phyloP scores from a whole-genome alignment of 2,329 filamentous ascomycete species.

The Diaporthe destruens region DNA sequence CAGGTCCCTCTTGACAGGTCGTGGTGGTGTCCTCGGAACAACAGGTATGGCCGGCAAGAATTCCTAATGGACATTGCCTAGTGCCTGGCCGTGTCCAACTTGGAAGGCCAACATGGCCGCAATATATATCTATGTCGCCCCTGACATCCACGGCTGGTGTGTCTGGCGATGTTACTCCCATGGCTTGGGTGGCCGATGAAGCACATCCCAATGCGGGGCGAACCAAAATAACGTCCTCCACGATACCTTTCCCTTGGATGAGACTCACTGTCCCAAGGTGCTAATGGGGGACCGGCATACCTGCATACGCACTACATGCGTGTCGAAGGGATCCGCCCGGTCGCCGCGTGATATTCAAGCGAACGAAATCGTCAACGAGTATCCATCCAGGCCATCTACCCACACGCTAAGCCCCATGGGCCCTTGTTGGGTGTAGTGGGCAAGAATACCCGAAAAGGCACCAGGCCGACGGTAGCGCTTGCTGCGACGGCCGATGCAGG shows the following conservation, averaged over 20 bases:
- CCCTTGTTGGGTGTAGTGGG: background rate
- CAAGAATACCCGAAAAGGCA: background rate
- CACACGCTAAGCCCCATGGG: background rate
- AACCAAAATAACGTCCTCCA: conserved; percentile 4
- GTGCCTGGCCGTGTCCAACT: background rate
- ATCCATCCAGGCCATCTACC: conserved; percentile 1
- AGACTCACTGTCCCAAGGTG: background rate
- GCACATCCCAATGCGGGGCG: conserved; percentile 16
- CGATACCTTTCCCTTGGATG: conserved; percentile 14
- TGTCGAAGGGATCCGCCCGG: conserved; percentile 9
- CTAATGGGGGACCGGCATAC: conserved; percentile 22
- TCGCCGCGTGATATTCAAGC: background rate
- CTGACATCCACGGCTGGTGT: conserved; percentile 13
- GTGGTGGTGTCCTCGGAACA: background rate
- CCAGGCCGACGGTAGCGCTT: conserved; percentile 7
- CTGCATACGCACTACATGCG: background rate
- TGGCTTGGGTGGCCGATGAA: conserved; percentile 30
- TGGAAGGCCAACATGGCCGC: background rate
- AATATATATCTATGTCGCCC: background rate
- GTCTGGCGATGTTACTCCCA: conserved; percentile 32
- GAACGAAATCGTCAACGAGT: background rate
- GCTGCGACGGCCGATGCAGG: conserved; percentile 1
- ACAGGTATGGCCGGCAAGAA: background rate
- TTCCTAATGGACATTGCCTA: background rate
- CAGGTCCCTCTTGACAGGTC: background rate